Evolutionary conservation across 2,329 filamentous ascomycete genomes (phyloP).

Genomic region (Fusarium nodosum): DNA sequence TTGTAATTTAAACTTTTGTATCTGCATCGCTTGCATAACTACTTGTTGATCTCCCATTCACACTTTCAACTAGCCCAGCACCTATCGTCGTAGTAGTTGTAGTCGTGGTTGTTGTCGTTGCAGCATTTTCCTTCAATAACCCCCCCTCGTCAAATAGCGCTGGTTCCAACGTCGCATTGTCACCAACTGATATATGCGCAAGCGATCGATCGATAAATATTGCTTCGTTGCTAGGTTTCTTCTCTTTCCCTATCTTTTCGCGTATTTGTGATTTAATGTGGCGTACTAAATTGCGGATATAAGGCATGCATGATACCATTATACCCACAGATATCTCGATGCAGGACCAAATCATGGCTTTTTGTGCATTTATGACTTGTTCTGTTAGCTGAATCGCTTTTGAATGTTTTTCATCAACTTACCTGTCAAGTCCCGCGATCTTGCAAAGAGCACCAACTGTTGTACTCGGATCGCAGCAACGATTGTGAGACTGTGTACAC

Average conservation of each 20-base stretch:
- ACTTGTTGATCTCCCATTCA: not conserved
- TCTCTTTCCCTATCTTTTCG: not conserved
- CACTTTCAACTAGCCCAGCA: not conserved
- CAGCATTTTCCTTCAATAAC: not conserved
- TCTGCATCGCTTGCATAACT: constrained; percentile 26
- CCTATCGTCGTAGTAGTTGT: not conserved
- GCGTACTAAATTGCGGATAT: constrained; percentile 17
- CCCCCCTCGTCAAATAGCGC: constrained; percentile 10
- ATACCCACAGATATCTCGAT: constrained; percentile 26
- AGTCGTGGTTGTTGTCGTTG: not conserved
- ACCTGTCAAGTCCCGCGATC: constrained; percentile 19
- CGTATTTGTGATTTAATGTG: not conserved
- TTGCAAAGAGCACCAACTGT: constrained; percentile 10
- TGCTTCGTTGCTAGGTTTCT: not conserved
- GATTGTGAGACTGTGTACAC: constrained; percentile 7
- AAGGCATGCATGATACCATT: constrained; percentile 38
- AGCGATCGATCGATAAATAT: constrained; percentile 35
- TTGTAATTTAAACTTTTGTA: constrained; percentile 15
- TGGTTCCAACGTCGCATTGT: not conserved
- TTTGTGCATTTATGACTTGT: constrained; percentile 17
- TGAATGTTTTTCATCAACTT: rapidly evolving
- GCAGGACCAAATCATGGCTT: constrained; percentile 23
- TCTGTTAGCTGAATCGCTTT: not conserved
- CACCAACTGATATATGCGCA: not conserved
- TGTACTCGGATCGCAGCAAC: constrained; percentile 23